Base-by-base conservation (phyloP, 768 basidiomycete species). In the Calvatia gigantea region DNA sequence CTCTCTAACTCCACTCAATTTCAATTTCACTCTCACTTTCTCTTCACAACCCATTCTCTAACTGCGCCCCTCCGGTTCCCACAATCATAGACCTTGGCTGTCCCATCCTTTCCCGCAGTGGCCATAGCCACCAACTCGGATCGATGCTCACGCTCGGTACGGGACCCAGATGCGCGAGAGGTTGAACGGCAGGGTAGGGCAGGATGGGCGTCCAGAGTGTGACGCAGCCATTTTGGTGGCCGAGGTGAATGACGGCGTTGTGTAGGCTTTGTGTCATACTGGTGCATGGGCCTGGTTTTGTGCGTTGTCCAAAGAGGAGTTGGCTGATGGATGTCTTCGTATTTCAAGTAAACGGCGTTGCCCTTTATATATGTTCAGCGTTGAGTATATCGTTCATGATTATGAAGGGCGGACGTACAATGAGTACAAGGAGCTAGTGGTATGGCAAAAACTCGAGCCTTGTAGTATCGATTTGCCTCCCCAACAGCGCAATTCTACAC, bases 191-290 rank as follows among this genome's bases (percentile, higher is more conserved):
- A 0, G 96, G 91, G 57, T 92, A 87, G 0, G 92, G 84, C 3
- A 97, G 78, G 65, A 96, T 97, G 0, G 97, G 97, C 6, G 95
- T 96, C 94, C 95, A 98, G 2, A 98, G 77, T 0, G 94, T 94
- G n/a, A 98, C 89, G 23, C 86, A 87, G 12, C 96, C 96, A 64
- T 98, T 98, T 64, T 91, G 86, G 65, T 98, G 96, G 0, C 97
- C 97, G 8, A 97, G 83, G 58, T 97, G 85, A 51, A 98, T 87
- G 58, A 98, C 92, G 11, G 94, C 97, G 69, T 89, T 95, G 73
- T 98, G 94, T 14, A 76, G 69, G 67, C 97, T 98, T 75, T 98
- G 94, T 0, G 91, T 75, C 85, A 99, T 91, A 33, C 89, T 82
- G 31, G 74, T 79, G 62, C 90, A 93, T 7, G 87, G 80, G 2